Conservation (phyloP, 208 protist genomes). For the Trypanosoma platydactyli region DNA sequence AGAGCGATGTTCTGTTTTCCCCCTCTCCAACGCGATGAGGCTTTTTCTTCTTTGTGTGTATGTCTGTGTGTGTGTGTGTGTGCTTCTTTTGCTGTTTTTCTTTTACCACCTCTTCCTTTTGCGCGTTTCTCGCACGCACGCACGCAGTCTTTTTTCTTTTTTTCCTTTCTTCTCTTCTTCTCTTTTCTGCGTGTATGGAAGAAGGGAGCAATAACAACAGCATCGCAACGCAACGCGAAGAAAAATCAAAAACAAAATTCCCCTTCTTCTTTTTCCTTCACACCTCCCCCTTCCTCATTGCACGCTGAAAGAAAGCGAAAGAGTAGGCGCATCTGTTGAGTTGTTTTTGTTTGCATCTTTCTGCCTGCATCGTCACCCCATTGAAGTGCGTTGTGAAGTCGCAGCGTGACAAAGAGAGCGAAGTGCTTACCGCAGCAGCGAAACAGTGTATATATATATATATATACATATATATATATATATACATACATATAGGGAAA, state of each 20-base stretch:
- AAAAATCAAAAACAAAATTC: background rate
- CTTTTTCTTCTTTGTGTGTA: conserved; percentile 3
- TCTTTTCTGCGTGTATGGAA: conserved; percentile 17
- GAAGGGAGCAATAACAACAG: no score
- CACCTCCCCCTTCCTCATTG: conserved; percentile 1
- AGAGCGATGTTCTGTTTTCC: background rate
- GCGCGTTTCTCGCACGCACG: background rate
- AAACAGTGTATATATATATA: background rate
- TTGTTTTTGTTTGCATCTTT: no score
- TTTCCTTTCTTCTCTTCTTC: conserved; percentile 9
- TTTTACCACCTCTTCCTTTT: no score
- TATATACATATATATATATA: conserved; percentile 3
- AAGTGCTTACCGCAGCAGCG: background rate
- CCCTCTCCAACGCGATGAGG: background rate
- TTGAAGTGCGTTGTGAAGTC: no score
- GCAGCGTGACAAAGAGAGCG: no score
- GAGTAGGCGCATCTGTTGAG: no score
- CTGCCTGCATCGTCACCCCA: no score
- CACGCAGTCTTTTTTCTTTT: conserved; percentile 5
- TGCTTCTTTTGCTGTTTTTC: no score
- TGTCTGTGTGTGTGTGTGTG: background rate
- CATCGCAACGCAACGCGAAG: no score
- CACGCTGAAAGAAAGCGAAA: no score
- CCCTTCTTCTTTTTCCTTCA: conserved; percentile 11
- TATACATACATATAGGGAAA: conserved; percentile 6